Conservation (phyloP, 345 rosid species). For the Citrus hindsii region DNA sequence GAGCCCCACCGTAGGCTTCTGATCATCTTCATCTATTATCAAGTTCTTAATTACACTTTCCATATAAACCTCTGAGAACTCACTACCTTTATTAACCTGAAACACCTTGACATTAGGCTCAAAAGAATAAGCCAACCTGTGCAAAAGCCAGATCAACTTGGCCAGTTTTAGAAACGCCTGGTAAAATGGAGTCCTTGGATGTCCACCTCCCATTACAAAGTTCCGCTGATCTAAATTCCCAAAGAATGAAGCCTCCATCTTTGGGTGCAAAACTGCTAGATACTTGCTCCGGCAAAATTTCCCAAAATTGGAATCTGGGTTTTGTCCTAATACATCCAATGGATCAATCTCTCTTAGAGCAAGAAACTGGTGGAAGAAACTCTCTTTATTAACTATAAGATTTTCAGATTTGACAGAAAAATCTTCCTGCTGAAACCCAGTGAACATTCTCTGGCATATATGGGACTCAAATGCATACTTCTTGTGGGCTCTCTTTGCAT, state of each 20-base stretch:
- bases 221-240: slow-evolving; percentile 77
- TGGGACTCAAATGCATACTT: slow-evolving; percentile 81
- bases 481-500: slow-evolving; percentile 84
- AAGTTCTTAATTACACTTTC: slow-evolving; percentile 70
- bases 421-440: slow-evolving; percentile 67
- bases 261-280: slow-evolving; percentile 63
- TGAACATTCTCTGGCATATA: slow-evolving; percentile 78
- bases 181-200: slow-evolving; percentile 77
- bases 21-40: slow-evolving; percentile 47
- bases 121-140: slow-evolving; percentile 69
- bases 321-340: slow-evolving; percentile 60
- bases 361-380: slow-evolving; percentile 69
- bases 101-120: slow-evolving; percentile 64
- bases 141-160: slow-evolving; percentile 74
- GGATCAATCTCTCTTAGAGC: slow-evolving; percentile 71
- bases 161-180: slow-evolving; percentile 75
- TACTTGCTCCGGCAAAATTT: slow-evolving; percentile 70
- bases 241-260: slow-evolving; percentile 90
- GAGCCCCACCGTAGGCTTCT: slow-evolving; percentile 59
- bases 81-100: slow-evolving; percentile 65
- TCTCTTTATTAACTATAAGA: slow-evolving; percentile 37
- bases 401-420: slow-evolving; percentile 47
- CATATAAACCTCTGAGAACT: slow-evolving; percentile 76
- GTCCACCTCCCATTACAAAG: slow-evolving; percentile 67
- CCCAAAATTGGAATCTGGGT: slow-evolving; percentile 74